phyloP scores from a whole-genome alignment of 2,329 filamentous ascomycete species.

The Pseudogymnoascus sp. region DNA sequence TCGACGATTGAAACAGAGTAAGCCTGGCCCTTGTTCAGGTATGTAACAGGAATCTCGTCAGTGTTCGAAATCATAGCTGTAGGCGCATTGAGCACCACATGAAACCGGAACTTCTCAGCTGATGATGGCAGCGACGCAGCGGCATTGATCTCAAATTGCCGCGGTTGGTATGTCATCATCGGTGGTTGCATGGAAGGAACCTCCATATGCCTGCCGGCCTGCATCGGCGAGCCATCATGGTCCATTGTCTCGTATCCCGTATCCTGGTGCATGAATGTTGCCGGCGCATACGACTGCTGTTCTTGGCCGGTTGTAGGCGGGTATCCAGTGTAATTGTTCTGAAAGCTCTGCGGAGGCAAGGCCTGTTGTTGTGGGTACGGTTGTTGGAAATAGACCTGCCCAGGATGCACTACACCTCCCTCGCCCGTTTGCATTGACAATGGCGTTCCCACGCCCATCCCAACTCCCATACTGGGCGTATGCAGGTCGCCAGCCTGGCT shows the following conservation, averaged over 20 bases:
- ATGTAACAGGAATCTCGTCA: conserved; percentile 93
- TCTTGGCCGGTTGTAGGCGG: conserved; percentile 9
- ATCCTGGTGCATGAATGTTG: conserved; percentile 73
- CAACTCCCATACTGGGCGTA: conserved; percentile 72
- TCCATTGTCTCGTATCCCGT: conserved; percentile 74
- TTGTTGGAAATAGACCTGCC: conserved; percentile 58
- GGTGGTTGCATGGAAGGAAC: conserved; percentile 54
- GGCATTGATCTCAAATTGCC: conserved; percentile 40
- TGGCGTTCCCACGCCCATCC: conserved; percentile 50
- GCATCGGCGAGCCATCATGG: conserved; percentile 62
- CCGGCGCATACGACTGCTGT: conserved; percentile 62
- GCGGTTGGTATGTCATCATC: conserved; percentile 49
- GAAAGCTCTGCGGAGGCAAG: conserved; percentile 31
- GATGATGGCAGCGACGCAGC: conserved; percentile 42
- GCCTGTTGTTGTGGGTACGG: conserved; percentile 57
- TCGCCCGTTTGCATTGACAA: conserved; percentile 69
- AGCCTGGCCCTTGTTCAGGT: conserved; percentile 94
- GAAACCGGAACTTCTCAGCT: conserved; percentile 75
- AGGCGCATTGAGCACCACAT: conserved; percentile 82
- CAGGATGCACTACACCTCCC: conserved; percentile 50
- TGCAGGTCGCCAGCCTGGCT: conserved; percentile 79
- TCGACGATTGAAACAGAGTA: conserved; percentile 83
- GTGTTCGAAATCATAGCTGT: conserved; percentile 91
- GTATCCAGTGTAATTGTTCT: conserved; percentile 7
- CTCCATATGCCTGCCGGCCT: conserved; percentile 49